Evolutionary conservation across 352 stramenopile genomes (phyloP).

Genomic region (Phytophthora crassamura): DNA sequence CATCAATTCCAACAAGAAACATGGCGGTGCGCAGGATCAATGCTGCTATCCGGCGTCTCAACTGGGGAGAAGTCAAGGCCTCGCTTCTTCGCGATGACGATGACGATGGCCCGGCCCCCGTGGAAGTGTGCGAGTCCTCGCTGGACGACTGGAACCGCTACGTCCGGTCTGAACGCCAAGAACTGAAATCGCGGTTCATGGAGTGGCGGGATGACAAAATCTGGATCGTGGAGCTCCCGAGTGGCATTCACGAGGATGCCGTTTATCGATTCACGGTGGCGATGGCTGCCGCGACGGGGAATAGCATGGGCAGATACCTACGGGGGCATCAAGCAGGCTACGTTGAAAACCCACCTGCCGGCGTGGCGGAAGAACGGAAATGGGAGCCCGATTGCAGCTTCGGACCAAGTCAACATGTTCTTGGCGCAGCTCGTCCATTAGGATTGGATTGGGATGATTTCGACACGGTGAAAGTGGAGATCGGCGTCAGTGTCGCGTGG

Average conservation of each 20-base stretch:
- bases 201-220: background rate
- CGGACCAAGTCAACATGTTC: background rate
- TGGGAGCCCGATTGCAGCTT: background rate
- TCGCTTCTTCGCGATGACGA: constrained; percentile 1
- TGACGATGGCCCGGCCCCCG: background rate
- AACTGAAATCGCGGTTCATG: background rate
- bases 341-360: too few relatives aligned
- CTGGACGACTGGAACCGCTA: constrained; percentile 13
- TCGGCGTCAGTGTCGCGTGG: background rate
- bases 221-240: constrained; percentile 11
- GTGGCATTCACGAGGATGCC: background rate
- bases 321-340: too few relatives aligned
- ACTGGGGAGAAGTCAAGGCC: too few relatives aligned
- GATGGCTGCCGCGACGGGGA: constrained; percentile 33
- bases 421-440: too few relatives aligned
- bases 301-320: constrained; percentile 8
- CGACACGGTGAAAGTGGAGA: too few relatives aligned
- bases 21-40: too few relatives aligned
- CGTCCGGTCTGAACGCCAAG: background rate
- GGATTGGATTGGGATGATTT: too few relatives aligned
- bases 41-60: too few relatives aligned
- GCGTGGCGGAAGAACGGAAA: too few relatives aligned
- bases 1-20: too few relatives aligned
- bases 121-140: constrained; percentile 1
- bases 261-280: too few relatives aligned